A percentile compares a stretch with the other conserved stretches of the same genome.
These are phyloP conservation scores for Vinca minor DNA, from an alignment of 257 asterid genomes.

Conservation along the genomic window DNA sequence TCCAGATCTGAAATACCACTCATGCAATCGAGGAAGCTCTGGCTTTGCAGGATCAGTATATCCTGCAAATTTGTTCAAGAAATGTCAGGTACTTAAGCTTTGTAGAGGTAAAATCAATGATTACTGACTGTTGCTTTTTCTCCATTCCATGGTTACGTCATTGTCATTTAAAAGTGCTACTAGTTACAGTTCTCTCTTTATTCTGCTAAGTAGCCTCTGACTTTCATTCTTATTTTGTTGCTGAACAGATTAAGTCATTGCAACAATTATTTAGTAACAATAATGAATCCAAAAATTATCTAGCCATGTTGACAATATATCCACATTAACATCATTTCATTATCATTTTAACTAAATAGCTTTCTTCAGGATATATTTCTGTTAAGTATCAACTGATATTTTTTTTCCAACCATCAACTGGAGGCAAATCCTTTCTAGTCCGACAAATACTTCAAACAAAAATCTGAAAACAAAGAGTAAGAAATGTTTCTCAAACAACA, in stretches of 20 bases:
- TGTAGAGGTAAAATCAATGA: neutral
- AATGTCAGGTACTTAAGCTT: constrained; percentile 11
- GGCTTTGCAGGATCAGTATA: constrained; percentile 91
- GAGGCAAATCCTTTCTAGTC: neutral
- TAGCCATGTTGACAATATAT: neutral
- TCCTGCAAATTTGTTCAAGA: constrained; percentile 38
- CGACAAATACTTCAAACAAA: neutral
- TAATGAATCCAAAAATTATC: neutral
- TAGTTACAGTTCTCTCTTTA: neutral
- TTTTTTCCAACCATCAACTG: neutral
- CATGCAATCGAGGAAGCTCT: constrained; percentile 79
- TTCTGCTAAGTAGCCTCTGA: neutral
- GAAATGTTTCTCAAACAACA: neutral
- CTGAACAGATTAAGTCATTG: neutral
- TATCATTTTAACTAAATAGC: neutral
- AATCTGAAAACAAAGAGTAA: neutral
- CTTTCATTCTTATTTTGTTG: neutral
- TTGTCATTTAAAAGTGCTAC: neutral
- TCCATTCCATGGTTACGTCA: neutral
- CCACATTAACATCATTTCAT: neutral
- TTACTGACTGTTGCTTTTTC: neutral
- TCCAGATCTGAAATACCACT: constrained; percentile 94
- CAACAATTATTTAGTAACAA: neutral
- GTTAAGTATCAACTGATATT: neutral
- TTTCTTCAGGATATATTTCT: neutral